Evolutionary conservation across 179 eudicot genomes (phyloP), one percentile per base, ranked within the genome.

Genomic region (Heliamphora ciliata): DNA sequence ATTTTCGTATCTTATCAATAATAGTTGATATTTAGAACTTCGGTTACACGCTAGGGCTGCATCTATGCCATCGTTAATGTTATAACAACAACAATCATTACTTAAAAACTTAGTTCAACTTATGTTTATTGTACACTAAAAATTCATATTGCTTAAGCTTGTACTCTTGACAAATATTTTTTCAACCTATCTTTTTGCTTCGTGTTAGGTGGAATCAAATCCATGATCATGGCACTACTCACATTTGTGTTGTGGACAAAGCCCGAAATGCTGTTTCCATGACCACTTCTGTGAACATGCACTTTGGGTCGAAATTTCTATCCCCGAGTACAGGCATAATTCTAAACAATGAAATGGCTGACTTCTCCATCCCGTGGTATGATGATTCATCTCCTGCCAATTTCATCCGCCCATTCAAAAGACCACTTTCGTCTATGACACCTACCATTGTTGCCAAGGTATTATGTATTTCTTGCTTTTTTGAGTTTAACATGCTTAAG

Each of bases 291-390:
- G 44, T 82, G n/a, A 82, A 82, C 68, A 59, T 77, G 2, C 78
- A 82, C 68, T 82, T 82, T 51, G 84, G 84, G 52, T 71, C 84
- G 1, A 46, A 60, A 8, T 15, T 82, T 58, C 66, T 77, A 17
- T 82, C 81, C 3, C 84, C 78, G 5, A 78, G 72, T 64, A 82
- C 84, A 2, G 84, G 84, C 17, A 82, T 82, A 40, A 61, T 78
- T 15, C 77, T 82, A 6, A 82, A 82, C 67, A 82, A 82, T 59
- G 84, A 82, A 78, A 82, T 82, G 84, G 84, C 70, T 17, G 84
- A 82, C 78, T 82, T 82, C 75, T 82, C 84, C 8, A 64, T 82
- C 9, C 84, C 84, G 40, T 31, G 40, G 40, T 31, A 31, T 58
- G 24, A 44, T 8, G 78, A 77, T 14, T 81, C 81, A 15, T 77